These are phyloP conservation scores for Trichoderma simmonsii DNA, from an alignment of 2,329 filamentous ascomycete species.

Conservation along the genomic window DNA sequence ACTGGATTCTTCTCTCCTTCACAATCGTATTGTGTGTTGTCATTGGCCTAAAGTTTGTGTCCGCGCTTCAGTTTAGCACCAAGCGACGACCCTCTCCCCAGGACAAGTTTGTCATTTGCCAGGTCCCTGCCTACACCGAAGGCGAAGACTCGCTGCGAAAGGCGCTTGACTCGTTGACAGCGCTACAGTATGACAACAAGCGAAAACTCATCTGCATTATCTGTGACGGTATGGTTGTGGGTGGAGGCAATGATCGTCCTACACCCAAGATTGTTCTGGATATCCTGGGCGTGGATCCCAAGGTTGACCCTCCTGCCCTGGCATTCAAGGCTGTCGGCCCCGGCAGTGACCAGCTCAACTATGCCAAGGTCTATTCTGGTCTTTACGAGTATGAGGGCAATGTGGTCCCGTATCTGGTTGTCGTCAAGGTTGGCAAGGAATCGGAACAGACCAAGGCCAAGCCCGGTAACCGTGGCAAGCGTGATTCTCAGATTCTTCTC, in stretches of 20 bases:
- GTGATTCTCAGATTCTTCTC: conserved; percentile 92
- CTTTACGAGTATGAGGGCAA: conserved; percentile 97
- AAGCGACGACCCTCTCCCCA: conserved; percentile 86
- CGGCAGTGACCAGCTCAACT: conserved; percentile 91
- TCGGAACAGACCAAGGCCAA: conserved; percentile 88
- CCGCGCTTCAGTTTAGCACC: conserved; percentile 88
- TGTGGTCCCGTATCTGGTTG: conserved; percentile 90
- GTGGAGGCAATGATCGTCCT: conserved; percentile 90
- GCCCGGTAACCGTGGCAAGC: conserved; percentile 96
- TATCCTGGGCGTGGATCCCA: conserved; percentile 94
- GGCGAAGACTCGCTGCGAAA: conserved; percentile 93
- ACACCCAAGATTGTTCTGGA: conserved; percentile 98
- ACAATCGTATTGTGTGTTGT: conserved; percentile 79
- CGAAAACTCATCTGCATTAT: conserved; percentile 94
- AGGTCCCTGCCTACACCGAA: conserved; percentile 96
- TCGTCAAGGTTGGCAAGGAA: conserved; percentile 97
- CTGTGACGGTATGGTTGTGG: conserved; percentile 95
- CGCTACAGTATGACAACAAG: conserved; percentile 96
- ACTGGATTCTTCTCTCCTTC: conserved; percentile 84
- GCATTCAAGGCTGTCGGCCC: conserved; percentile 91
- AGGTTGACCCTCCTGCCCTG: conserved; percentile 89
- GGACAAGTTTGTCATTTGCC: conserved; percentile 98
- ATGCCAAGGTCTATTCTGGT: conserved; percentile 97
- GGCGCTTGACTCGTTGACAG: conserved; percentile 89
- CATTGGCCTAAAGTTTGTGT: conserved; percentile 83